Evolutionary conservation across 129 eudicot species (phyloP).

Genomic region (Artemisia argyi): DNA sequence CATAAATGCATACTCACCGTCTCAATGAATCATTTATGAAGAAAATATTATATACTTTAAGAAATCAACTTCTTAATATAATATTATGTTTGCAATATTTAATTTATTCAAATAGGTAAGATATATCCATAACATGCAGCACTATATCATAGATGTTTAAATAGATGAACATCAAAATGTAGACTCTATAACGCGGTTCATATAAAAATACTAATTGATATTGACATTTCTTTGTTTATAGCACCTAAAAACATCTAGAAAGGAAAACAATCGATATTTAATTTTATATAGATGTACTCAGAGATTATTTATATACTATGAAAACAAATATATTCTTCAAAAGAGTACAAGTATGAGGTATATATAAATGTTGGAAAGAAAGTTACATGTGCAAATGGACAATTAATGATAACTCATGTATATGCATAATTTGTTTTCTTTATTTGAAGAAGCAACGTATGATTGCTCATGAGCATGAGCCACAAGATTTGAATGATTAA

Average conservation of each 20-base stretch:
- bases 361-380: conserved; percentile 9
- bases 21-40: background rate
- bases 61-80: background rate
- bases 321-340: background rate
- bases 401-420: conserved; percentile 25
- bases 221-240: no score
- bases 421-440: conserved; percentile 25
- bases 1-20: background rate
- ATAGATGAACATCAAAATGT: no score
- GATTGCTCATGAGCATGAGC: conserved; percentile 33
- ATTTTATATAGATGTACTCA: background rate
- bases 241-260: no score
- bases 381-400: conserved; percentile 34
- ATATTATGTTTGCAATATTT: background rate
- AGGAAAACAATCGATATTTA: no score
- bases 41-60: background rate
- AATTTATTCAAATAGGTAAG: no score
- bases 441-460: conserved; percentile 29
- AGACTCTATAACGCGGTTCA: no score
- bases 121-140: no score
- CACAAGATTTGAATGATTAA: conserved; percentile 32
- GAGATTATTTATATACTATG: background rate
- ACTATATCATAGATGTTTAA: no score
- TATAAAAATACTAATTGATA: no score
- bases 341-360: background rate